Evolutionary conservation across 108 stramenopile genomes (phyloP).

Genomic region (Pseudonitzschia multistriata): DNA sequence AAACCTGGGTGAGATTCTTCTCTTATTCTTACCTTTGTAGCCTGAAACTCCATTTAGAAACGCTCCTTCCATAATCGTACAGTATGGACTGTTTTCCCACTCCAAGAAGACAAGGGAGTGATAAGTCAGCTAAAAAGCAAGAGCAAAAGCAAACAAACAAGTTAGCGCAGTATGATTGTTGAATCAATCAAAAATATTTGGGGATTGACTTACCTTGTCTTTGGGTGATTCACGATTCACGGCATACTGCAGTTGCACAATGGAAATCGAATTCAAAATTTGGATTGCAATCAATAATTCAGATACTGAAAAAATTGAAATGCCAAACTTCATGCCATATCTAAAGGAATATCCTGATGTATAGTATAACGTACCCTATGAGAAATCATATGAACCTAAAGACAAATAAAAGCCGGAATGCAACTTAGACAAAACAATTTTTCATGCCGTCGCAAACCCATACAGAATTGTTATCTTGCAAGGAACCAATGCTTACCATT

Average conservation of each 20-base stretch:
- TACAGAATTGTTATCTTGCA: background rate
- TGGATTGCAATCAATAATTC: constrained; percentile 1
- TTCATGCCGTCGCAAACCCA: background rate
- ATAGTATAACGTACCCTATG: constrained; percentile 47
- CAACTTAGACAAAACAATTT: background rate
- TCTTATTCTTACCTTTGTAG: constrained; percentile 44
- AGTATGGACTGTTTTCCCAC: constrained; percentile 64
- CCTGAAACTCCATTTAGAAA: constrained; percentile 70
- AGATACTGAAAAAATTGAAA: background rate
- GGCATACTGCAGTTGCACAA: constrained; percentile 36
- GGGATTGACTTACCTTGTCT: constrained; percentile 27
- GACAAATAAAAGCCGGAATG: background rate
- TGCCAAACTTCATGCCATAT: no score
- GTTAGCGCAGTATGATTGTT: background rate
- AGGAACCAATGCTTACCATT: constrained; percentile 14
- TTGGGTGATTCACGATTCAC: constrained; percentile 44
- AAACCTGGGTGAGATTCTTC: background rate
- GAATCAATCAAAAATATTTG: background rate
- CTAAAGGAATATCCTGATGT: no score
- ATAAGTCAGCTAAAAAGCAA: constrained; percentile 33
- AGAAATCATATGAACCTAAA: constrained; percentile 55
- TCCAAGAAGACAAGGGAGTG: constrained; percentile 59
- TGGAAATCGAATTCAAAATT: background rate
- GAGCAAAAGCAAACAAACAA: background rate
- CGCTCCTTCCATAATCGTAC: constrained; percentile 60